Evolutionary conservation across 83 land plant species (phyloP), one percentile per base, ranked within the genome.

Genomic region (Picea mariana): DNA sequence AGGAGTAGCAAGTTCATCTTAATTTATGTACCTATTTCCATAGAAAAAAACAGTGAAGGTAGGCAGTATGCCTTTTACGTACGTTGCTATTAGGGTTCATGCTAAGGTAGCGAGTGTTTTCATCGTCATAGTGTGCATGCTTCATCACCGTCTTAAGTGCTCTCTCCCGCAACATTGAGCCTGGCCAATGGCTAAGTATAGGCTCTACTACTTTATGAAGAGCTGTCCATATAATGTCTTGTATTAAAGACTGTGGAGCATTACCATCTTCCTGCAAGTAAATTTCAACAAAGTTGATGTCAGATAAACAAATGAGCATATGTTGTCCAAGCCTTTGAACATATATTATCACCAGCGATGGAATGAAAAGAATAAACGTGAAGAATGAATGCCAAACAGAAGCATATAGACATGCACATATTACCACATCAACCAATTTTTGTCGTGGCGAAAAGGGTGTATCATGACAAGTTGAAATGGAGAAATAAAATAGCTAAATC

Each of bases 111-210:
- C 94, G 90, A 71, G 98, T 92, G 80, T 92, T 95, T 80, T 95
- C 98, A 88, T 97, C 99, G 84, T 97, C 99, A 86, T 97, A 97
- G 79, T 97, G 99, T 85, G 95, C 90, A 71, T 97, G 99, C 65
- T 93, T 84, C 82, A 97, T 91, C 0, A 82, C 88, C 60, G 87
- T 88, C 7, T 68, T 59, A 38, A 97, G 85, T 72, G 99, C 96
- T 82, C 88, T 95, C 83, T 92, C 84, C 62, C 99, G 86, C 78
- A 97, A 88, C 71, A 78, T 89, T 38, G 91, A 90, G 9, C 92
- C 95, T 78, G 99, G 99, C 99, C 99, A 95, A 80, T 82, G 87
- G 88, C 77, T 87, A 34, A 95, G 81, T 62, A 95, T 15, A 26
- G 98, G 99, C 67, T 97, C 99, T 16, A 83, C 93, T 52, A 86